Evolutionary conservation across 257 asterid species (phyloP), one percentile per base, ranked within the genome.

Genomic region (Solanum piurae): DNA sequence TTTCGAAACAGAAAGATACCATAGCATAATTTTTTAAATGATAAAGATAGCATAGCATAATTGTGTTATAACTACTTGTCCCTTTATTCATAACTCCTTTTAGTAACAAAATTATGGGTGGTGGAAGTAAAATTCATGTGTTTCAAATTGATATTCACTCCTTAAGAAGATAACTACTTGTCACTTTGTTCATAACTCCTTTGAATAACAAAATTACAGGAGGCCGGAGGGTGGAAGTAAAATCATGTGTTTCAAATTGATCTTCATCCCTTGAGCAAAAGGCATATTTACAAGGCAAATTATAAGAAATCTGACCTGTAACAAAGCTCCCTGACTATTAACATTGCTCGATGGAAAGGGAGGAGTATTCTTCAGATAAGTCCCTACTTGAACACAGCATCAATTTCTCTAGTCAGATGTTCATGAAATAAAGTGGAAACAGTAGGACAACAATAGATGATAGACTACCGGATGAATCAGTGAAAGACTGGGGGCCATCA

Each of bases 331-430:
- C 88, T 94, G 98, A 89, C 86, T 94, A 94, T 86, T 94, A 87
- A 82, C 93, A 88, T 84, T 90, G 87, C 94, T 89, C 25, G 94
- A 86, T 88, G 97, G 92, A 80, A 94, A 93, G 49, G 98, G 98
- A 88, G 99, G 98, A 87, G 98, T 97, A 83, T 83, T 92, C 94
- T 95, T 97, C 94, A 92, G 92, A 92, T 97, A 95, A 94, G 93
- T 88, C 84, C 98, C 99, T 97, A 86, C 89, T 76, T 88, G 77
- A 92, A 68, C 83, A 72, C 80, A 55, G 85, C 27, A 87, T 60
- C 44, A 21, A 42, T 71, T 60, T 83, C 75, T 38, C 60, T 36
- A 75, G 58, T 36, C 84, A 83, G 9, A 62, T 46, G n/a, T 37
- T 73, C 60, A 74, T 38, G 66, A 88, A 83, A 68, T 55, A 85